Evolutionary conservation across 2,329 filamentous ascomycete species (phyloP), one percentile per base, ranked within the genome.

Genomic region (Diaporthe citriasiana): DNA sequence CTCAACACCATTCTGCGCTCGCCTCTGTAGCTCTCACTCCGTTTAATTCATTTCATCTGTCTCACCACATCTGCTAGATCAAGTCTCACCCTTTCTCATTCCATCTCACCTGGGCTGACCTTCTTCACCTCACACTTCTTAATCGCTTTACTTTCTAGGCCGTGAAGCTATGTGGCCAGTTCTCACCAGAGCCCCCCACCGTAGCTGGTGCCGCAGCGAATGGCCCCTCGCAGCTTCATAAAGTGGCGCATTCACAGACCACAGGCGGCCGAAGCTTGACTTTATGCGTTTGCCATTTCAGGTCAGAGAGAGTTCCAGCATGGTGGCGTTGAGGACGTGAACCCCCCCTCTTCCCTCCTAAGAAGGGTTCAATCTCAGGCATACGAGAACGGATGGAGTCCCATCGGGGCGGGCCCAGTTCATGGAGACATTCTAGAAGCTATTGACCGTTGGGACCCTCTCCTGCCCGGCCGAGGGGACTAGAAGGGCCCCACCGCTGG

Each of bases 381-480:
- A 68, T 68, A 68, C 63, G 63, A 68, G 63, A 53, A 53, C 63
- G 47, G 33, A 53, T 68, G 63, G 63, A 13, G 47, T 33, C 63
- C 63, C 19, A 15, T 53, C 33, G 47, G 63, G 47, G 63, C 30
- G 63, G 63, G 47, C 63, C 63, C 63, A 30, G 63, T 68, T 2
- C 63, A 68, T 68, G 63, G 63, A 68, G 45, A 68, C 63, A 38
- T 68, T 68, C 63, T 68, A 68, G 63, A 68, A 68, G 63, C 63
- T 19, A 40, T 68, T 53, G 63, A 68, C 63, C 45, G 63, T 68
- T 68, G 63, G 47, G 5, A 53, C 33, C 60, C 30, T 68, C 47
- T 22, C 33, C 63, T 51, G 45, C 22, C 63, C 63, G 63, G 45
- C 45, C 63, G 35, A 40, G 40, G 63, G 57, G 30, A 53, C 63